Evolutionary conservation across 257 asterid genomes (phyloP), one percentile per base, ranked within the genome.

Genomic region (Plantago ovata): DNA sequence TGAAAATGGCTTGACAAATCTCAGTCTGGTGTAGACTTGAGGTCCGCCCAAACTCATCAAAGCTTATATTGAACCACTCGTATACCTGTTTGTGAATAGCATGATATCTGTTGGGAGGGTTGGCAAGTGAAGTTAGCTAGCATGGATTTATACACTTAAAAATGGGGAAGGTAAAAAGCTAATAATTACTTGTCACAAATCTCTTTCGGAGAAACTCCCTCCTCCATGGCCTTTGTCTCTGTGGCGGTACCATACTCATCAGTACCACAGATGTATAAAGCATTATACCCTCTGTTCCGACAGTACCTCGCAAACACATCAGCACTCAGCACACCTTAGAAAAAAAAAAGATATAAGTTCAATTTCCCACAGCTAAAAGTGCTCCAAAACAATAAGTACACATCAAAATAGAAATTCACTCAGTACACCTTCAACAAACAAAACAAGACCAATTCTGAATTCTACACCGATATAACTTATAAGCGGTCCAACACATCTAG

Each of bases 211-310:
- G 86, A 68, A 61, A 84, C 77, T 16, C 87, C 93, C 65, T 88
- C 97, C 71, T 92, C 98, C 82, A 92, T n/a, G 12, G 98, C 98
- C 70, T 92, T 92, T 9, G 94, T 92, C 82, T 92, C 98, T 0
- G 98, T 92, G 0, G 98, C 98, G 0, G 98, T 93, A 46, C 98
- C 98, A 33, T 93, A 93, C 77, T 93, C 98, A 69, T 93, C 98
- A 23, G 98, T 89, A 40, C 98, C 98, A 69, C 98, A 93, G 7
- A 89, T 83, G 50, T 86, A 93, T 51, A 93, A 24, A 10, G 87
- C 71, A 65, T 85, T 85, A 62, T 88, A 85, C n/a, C 95, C 96
- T 66, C 98, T 73, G 55, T 75, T 64, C 59, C 98, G 83, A 77
- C 95, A 92, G 60, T 80, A 92, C 70, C 98, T 72, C 56, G 97